Percentiles rank a stretch among this genome's conserved stretches.
Evolutionary conservation across 805 yeast species (phyloP).

Genomic region (Ascoidea asiatica): DNA sequence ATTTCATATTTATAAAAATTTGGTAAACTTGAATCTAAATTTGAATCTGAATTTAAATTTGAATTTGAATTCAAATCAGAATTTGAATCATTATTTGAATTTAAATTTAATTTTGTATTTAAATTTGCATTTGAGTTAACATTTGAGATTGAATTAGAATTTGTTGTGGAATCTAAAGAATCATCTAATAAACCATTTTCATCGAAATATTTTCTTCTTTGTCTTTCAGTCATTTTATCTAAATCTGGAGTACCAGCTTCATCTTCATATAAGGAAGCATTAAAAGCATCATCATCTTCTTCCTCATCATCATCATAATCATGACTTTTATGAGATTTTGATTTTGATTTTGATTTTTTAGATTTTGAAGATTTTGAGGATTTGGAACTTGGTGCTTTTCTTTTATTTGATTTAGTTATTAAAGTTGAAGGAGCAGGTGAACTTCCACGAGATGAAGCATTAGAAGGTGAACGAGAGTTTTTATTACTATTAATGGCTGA

Average conservation of each 20-base stretch:
- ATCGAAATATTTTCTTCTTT: constrained; percentile 30
- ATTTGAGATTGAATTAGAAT: neutral
- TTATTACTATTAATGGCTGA: too few species aligned
- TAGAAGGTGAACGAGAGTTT: too few species aligned
- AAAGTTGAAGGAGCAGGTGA: constrained; percentile 1
- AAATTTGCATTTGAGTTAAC: too few species aligned
- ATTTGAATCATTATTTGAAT: constrained; percentile 7
- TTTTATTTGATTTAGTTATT: neutral
- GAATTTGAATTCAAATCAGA: constrained; percentile 1
- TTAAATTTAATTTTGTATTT: too few species aligned
- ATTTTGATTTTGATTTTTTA: constrained; percentile 1
- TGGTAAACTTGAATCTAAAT: constrained; percentile 1
- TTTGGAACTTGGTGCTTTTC: neutral
- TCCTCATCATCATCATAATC: constrained; percentile 20
- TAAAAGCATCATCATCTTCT: constrained; percentile 14
- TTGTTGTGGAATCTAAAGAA: neutral
- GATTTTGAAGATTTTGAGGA: neutral
- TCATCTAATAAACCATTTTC: constrained; percentile 11
- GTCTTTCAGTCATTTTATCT: constrained; percentile 42
- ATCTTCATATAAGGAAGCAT: constrained; percentile 22
- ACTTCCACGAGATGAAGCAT: constrained; percentile 2
- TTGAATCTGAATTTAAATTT: constrained; percentile 5
- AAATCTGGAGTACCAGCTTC: constrained; percentile 27
- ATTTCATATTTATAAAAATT: too few species aligned
- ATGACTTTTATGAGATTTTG: constrained; percentile 9